Evolutionary conservation across 257 asterid species (phyloP), one percentile per base, ranked within the genome.

Genomic region (Capsicum pubescens): DNA sequence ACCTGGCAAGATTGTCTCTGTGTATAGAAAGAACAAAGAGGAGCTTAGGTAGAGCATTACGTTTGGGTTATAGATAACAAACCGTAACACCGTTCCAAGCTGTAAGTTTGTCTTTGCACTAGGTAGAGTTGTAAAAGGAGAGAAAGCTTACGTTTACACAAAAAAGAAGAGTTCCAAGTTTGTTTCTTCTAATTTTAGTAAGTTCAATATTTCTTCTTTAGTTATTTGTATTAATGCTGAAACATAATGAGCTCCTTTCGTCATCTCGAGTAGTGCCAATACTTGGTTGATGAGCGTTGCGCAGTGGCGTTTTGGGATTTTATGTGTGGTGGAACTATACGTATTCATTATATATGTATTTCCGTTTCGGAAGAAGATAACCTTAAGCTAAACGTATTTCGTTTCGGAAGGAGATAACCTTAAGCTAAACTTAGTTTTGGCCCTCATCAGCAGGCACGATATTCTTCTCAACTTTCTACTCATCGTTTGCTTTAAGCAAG

Each of bases 271-370:
- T 76, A 26, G 21, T 52, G 81, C 81, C 81, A 76, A 52, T 52
- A 76, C 26, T 52, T 52, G 48, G 81, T 26, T 76, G 81, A 76
- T 76, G 63, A 76, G 81, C 81, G 81, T 76, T 76, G 63, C 14
- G 21, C 63, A 76, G 81, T 2, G 0, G 46, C 21, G 26, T 26
- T 64, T 76, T 76, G 80, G 60, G 11, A 21, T 21, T 74, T 74
- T 6, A 74, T 74, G 80, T 74, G 44, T 48, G 21, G 39, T 74
- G 60, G 44, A n/a, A 50, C 59, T n/a, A 11, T 72, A 52, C 12
- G 19, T 46, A 72, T 48, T 72, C 80, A 72, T 50, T 50, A 48
- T 60, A 50, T 60, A 13, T 19, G 7, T 74, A 74, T 74, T 74
- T 13, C 21, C 21, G 60, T 74, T 74, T 71, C 12, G 60, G 44